Percentiles rank a stretch among this genome's conserved stretches.
Evolutionary conservation across 345 rosid species (phyloP).

Genomic region (Combretum micranthum): DNA sequence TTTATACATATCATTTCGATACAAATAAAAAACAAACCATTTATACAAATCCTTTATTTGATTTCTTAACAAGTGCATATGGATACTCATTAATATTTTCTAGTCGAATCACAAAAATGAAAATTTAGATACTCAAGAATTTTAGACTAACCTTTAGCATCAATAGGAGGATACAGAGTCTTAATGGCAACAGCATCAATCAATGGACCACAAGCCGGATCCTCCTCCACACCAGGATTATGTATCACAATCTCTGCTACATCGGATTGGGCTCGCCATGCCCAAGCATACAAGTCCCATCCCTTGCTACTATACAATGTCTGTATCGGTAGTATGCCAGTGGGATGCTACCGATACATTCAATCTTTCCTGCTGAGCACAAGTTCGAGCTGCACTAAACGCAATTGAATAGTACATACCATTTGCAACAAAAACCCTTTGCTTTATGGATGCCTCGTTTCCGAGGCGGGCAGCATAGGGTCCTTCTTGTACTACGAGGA

Average conservation of each 20-base stretch:
- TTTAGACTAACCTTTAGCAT: conserved; percentile 37
- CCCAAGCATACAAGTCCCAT: conserved; percentile 84
- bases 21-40: too few species aligned
- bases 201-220: conserved; percentile 81
- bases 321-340: conserved; percentile 64
- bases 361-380: conserved; percentile 70
- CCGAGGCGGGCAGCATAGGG: conserved; percentile 76
- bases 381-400: conserved; percentile 85
- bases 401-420: conserved; percentile 62
- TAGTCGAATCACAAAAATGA: too few species aligned
- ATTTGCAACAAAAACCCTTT: conserved; percentile 30
- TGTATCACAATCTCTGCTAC: conserved; percentile 49
- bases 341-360: conserved; percentile 71
- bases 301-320: conserved; percentile 70
- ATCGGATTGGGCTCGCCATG: conserved; percentile 36
- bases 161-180: conserved; percentile 50
- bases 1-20: too few species aligned
- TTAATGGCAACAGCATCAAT: conserved; percentile 66
- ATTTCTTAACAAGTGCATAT: too few species aligned
- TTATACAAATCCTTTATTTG: too few species aligned
- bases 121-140: too few species aligned
- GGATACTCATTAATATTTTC: too few species aligned
- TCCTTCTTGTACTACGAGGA: conserved; percentile 79
- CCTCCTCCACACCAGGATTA: conserved; percentile 83
- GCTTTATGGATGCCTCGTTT: conserved; percentile 84